Conservation (phyloP, 2,329 filamentous ascomycete species). For the Ceratocystis variospora region DNA sequence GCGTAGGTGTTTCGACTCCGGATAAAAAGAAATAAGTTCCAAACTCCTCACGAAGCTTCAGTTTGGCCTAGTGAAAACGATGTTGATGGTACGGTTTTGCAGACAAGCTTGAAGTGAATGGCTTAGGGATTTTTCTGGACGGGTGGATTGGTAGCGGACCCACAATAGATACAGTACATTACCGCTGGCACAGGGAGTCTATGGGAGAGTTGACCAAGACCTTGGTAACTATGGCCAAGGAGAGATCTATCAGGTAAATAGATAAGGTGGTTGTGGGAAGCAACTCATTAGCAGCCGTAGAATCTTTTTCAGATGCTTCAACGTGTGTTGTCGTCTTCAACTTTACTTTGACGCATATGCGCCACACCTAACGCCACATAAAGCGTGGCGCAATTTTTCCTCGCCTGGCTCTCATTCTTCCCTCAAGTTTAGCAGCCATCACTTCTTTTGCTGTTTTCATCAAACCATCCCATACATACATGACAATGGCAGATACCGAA, state of each 20-base stretch:
- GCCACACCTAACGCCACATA: slow-evolving; percentile 6
- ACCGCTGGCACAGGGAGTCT: neutral
- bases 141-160: neutral
- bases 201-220: no score
- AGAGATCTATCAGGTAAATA: no score
- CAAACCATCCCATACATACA: neutral
- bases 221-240: no score
- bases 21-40: no score
- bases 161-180: slow-evolving; percentile 8
- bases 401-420: neutral
- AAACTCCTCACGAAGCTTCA: no score
- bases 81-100: neutral
- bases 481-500: slow-evolving; percentile 7
- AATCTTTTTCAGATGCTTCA: neutral
- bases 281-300: no score
- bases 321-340: neutral
- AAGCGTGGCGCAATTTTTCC: neutral
- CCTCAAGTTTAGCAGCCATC: slow-evolving; percentile 17
- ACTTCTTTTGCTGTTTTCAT: neutral
- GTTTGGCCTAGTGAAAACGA: neutral
- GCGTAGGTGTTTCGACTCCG: slow-evolving; percentile 10
- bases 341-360: neutral
- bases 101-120: neutral
- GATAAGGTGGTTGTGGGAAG: no score
- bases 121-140: neutral